These are phyloP conservation scores for Silene coronaria DNA, from an alignment of 179 eudicot genomes.

Conservation along the genomic window DNA sequence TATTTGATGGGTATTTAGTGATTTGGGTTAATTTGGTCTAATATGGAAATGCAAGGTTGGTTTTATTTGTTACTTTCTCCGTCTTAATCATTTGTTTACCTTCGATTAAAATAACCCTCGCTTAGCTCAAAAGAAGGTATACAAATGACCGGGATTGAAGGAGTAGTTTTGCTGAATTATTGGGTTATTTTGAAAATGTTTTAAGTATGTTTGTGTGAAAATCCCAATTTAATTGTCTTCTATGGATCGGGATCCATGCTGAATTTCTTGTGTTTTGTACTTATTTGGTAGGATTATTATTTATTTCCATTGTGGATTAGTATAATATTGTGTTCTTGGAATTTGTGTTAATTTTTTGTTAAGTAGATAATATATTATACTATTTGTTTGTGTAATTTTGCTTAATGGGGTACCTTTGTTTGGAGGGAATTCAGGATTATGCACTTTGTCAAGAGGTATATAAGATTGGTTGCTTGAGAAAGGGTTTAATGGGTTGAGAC, in stretches of 20 bases:
- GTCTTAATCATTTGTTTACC: no score
- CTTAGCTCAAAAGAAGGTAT: no score
- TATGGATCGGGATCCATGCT: constrained; percentile 65
- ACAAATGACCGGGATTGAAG: no score
- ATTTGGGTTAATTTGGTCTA: constrained; percentile 11
- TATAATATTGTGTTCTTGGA: constrained; percentile 32
- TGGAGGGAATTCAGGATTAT: constrained; percentile 43
- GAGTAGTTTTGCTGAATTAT: neutral
- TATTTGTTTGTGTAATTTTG: constrained; percentile 12
- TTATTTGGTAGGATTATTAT: constrained; percentile 19
- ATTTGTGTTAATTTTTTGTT: constrained; percentile 32
- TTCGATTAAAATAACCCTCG: no score
- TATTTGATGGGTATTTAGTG: constrained; percentile 15
- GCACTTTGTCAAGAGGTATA: constrained; percentile 44
- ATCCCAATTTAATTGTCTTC: constrained; percentile 45
- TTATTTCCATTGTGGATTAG: constrained; percentile 24
- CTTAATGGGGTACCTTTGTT: constrained; percentile 28
- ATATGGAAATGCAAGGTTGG: constrained; percentile 21
- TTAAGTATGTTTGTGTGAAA: constrained; percentile 20
- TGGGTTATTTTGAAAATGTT: constrained; percentile 16
- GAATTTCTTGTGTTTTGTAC: constrained; percentile 43
- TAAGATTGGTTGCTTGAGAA: constrained; percentile 35
- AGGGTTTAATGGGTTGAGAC: constrained; percentile 66
- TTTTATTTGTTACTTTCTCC: constrained; percentile 12
- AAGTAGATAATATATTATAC: neutral